phyloP scores from a whole-genome alignment of 164 flowering plant genomes.

The Magnolia sinica region DNA sequence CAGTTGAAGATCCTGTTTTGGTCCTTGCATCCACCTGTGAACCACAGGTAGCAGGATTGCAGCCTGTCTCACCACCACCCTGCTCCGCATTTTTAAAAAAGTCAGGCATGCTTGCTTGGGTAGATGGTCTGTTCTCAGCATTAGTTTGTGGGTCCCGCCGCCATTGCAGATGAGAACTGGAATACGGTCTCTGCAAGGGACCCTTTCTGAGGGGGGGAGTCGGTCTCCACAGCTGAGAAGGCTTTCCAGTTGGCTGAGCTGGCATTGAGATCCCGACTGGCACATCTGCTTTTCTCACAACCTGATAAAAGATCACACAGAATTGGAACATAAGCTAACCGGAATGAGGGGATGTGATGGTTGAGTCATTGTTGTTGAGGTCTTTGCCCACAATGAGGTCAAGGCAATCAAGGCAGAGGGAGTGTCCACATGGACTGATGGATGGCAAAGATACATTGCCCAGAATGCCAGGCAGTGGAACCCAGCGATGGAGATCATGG shows the following conservation, averaged over 20 bases:
- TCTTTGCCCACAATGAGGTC: background rate
- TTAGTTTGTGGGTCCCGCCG: slow-evolving; percentile 20
- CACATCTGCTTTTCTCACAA: slow-evolving; percentile 23
- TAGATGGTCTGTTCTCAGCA: background rate
- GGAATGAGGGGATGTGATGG: background rate
- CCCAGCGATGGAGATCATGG: too few relatives aligned
- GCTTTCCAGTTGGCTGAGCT: slow-evolving; percentile 9
- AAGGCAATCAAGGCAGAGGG: background rate
- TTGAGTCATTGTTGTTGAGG: background rate
- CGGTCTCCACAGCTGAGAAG: slow-evolving; percentile 3
- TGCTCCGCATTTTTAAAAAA: slow-evolving; percentile 4
- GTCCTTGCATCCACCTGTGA: background rate
- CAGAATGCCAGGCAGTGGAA: background rate
- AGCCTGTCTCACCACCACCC: background rate
- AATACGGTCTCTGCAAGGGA: slow-evolving; percentile 15
- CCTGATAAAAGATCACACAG: slow-evolving; percentile 8
- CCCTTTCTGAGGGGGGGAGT: slow-evolving; percentile 6
- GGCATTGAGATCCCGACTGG: slow-evolving; percentile 1
- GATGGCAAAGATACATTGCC: background rate
- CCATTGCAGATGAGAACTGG: slow-evolving; percentile 30
- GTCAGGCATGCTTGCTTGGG: background rate
- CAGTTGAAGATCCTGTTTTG: too few relatives aligned
- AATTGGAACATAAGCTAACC: background rate
- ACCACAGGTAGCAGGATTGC: background rate
- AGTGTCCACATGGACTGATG: background rate